Evolutionary conservation across 352 stramenopile genomes (phyloP).

Genomic region (Peronospora farinosa): DNA sequence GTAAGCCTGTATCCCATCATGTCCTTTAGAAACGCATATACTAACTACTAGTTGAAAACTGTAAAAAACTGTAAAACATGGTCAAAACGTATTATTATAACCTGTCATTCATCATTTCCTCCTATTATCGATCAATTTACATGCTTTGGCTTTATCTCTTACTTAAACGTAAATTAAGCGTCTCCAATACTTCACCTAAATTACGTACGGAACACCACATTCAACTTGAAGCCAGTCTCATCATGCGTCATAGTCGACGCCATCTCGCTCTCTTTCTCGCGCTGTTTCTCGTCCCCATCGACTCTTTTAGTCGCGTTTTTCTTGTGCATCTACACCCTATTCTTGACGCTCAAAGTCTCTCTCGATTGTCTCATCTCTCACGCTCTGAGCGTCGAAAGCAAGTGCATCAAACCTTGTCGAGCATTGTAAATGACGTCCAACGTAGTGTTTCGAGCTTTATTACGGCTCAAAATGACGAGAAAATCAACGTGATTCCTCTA

Average conservation of each 20-base stretch:
- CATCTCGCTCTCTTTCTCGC: conserved; percentile 18
- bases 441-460: conserved; percentile 23
- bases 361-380: conserved; percentile 1
- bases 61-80: too few species aligned
- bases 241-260: conserved; percentile 7
- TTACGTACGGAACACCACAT: conserved; percentile 8
- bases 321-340: conserved; percentile 43
- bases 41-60: too few species aligned
- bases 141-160: too few species aligned
- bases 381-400: conserved; percentile 17
- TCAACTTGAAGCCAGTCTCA: conserved; percentile 16
- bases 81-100: too few species aligned
- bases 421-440: conserved; percentile 18
- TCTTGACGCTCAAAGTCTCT: conserved; percentile 5
- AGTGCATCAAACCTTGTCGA: conserved; percentile 15
- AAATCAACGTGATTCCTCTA: conserved; percentile 24
- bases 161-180: too few species aligned
- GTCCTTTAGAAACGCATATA: too few species aligned
- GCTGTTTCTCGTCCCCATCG: conserved; percentile 3
- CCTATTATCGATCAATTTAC: too few species aligned
- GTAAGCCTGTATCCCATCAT: too few species aligned
- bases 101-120: too few species aligned
- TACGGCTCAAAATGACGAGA: conserved; percentile 5
- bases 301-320: conserved; percentile 9
- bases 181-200: background rate